Evolutionary conservation across 805 yeast species (phyloP).

Genomic region (Torulaspora microellipsoides): DNA sequence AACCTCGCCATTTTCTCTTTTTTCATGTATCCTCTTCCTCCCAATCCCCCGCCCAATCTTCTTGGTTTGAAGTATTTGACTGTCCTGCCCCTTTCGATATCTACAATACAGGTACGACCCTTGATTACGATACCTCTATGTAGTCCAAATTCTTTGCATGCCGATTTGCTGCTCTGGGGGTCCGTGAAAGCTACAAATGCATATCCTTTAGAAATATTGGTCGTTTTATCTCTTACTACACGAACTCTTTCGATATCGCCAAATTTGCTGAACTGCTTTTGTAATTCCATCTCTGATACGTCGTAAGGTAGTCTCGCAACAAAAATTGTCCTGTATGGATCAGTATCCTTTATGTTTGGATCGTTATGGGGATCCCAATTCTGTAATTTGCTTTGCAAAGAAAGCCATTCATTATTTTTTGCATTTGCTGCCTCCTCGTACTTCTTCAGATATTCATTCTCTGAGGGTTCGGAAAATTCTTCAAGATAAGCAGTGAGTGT

Average conservation of each 20-base stretch:
- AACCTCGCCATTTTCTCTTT: conserved; percentile 1
- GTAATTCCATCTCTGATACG: conserved; percentile 63
- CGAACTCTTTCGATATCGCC: conserved; percentile 67
- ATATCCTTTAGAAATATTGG: conserved; percentile 66
- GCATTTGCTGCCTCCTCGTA: conserved; percentile 21
- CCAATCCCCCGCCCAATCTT: conserved; percentile 88
- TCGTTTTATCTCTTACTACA: conserved; percentile 50
- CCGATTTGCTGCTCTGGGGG: conserved; percentile 55
- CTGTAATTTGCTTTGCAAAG: conserved; percentile 35
- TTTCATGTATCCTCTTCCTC: conserved; percentile 62
- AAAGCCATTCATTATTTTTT: conserved; percentile 22
- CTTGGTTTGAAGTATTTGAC: conserved; percentile 67
- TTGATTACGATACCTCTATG: conserved; percentile 47
- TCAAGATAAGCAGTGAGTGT: conserved; percentile 29
- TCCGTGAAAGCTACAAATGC: conserved; percentile 72
- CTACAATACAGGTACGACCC: conserved; percentile 58
- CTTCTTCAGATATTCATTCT: conserved; percentile 26
- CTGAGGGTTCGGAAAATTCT: conserved; percentile 27
- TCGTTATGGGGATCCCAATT: conserved; percentile 56
- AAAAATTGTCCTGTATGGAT: conserved; percentile 76
- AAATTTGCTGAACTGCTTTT: conserved; percentile 52
- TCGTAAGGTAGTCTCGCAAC: conserved; percentile 66
- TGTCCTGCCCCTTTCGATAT: conserved; percentile 64
- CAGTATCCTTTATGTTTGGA: conserved; percentile 51
- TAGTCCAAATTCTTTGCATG: conserved; percentile 49